These are phyloP conservation scores for Hsuehochloa calcarea DNA, from an alignment of 176 grass and related monocot species.

Conservation along the genomic window DNA sequence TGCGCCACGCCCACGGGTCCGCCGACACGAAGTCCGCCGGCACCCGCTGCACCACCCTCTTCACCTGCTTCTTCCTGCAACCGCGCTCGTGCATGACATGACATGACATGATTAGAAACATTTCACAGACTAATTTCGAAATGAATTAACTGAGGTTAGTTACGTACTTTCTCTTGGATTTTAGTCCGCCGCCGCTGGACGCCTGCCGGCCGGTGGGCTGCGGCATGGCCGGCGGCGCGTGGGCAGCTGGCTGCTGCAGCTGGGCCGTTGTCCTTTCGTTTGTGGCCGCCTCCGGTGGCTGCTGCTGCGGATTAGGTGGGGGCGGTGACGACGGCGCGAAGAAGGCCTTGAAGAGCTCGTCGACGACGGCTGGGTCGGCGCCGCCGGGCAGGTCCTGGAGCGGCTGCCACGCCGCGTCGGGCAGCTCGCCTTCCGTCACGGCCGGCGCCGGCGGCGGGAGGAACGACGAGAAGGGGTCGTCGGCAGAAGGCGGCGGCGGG, in stretches of 20 bases:
- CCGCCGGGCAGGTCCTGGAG: neutral
- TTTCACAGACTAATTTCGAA: neutral
- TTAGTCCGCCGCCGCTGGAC: neutral
- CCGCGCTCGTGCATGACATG: neutral
- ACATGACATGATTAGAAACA: neutral
- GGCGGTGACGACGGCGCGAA: neutral
- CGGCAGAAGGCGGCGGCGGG: neutral
- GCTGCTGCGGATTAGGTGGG: neutral
- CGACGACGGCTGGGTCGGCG: slow-evolving; percentile 1
- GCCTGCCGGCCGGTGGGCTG: neutral
- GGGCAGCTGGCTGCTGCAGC: neutral
- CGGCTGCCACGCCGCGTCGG: neutral
- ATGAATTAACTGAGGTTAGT: neutral
- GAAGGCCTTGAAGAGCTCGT: slow-evolving; percentile 52
- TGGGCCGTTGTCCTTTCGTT: neutral
- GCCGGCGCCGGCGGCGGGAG: neutral
- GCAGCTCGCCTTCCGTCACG: neutral
- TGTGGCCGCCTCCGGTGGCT: neutral
- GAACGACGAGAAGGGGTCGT: slow-evolving; percentile 30
- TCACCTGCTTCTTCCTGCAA: slow-evolving; percentile 65
- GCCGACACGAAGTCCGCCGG: slow-evolving; percentile 41
- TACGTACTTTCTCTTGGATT: slow-evolving; percentile 65
- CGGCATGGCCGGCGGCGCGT: neutral
- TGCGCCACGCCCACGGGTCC: slow-evolving; percentile 89
- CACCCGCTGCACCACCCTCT: slow-evolving; percentile 55